A percentile compares a stretch with the other conserved stretches of the same genome.
Conservation (phyloP, 225 moss, liverwort and hornwort genomes). For the Rhytidiadelphus loreus region DNA sequence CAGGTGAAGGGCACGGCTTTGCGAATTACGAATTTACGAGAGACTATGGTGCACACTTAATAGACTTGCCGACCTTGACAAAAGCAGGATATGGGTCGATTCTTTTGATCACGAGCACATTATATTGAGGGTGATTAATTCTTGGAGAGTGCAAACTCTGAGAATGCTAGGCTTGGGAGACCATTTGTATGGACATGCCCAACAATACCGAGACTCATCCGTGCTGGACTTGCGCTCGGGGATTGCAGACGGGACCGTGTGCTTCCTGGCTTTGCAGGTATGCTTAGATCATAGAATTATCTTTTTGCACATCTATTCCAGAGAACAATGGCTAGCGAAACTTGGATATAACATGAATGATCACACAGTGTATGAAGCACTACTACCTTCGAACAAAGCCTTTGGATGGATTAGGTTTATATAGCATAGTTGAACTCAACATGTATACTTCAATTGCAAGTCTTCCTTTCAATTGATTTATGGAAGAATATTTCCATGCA, state of each 20-base stretch:
- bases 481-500: background rate
- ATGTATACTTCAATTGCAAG: background rate
- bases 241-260: background rate
- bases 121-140: background rate
- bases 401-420: background rate
- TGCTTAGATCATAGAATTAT: background rate
- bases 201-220: background rate
- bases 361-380: background rate
- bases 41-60: background rate
- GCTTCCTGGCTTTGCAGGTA: constrained; percentile 19
- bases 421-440: background rate
- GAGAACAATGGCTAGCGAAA: background rate
- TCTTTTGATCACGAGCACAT: background rate
- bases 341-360: background rate
- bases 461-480: background rate
- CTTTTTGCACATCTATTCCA: background rate
- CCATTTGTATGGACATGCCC: constrained; percentile 2
- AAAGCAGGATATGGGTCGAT: background rate
- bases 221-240: constrained; percentile 8
- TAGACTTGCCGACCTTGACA: background rate
- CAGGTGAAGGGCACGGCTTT: background rate
- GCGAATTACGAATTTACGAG: background rate
- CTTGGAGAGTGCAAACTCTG: background rate
- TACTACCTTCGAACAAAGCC: background rate
- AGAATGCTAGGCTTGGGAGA: constrained; percentile 24